phyloP scores from a whole-genome alignment of 805 yeast genomes.

The Metschnikowia hibisci region DNA sequence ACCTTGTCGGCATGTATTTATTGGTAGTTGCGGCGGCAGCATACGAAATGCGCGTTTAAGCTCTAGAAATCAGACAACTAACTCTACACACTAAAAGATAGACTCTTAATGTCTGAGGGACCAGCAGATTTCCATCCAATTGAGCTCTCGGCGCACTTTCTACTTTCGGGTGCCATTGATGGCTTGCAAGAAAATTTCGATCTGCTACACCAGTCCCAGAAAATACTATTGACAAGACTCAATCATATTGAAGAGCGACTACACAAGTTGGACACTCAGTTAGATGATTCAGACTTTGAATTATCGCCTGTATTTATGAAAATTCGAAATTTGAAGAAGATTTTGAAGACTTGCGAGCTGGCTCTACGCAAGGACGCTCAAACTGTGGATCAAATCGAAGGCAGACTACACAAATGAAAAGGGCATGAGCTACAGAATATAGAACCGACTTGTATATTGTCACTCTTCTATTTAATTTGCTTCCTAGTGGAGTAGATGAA shows the following conservation, averaged over 20 bases:
- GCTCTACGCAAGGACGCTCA: constrained; percentile 36
- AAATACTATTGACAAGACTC: constrained; percentile 48
- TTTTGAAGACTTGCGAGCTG: constrained; percentile 25
- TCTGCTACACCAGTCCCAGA: constrained; percentile 53
- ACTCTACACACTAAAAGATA: no score
- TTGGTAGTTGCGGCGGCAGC: no score
- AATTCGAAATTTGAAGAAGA: constrained; percentile 29
- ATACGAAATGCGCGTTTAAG: no score
- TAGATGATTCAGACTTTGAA: constrained; percentile 20
- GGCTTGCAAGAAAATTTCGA: constrained; percentile 47
- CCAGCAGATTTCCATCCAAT: constrained; percentile 49
- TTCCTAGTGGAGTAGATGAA: constrained; percentile 18
- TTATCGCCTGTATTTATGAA: constrained; percentile 19
- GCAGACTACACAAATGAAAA: neutral
- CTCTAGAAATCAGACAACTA: no score
- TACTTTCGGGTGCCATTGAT: constrained; percentile 53
- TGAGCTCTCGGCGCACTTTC: constrained; percentile 54
- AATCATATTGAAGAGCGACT: constrained; percentile 39
- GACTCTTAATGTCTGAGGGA: constrained; percentile 6
- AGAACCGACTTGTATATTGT: neutral
- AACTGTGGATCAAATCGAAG: constrained; percentile 20
- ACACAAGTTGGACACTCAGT: constrained; percentile 20
- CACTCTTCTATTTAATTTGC: neutral
- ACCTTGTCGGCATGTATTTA: no score
- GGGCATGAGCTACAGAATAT: no score